phyloP scores from a whole-genome alignment of 1,284 basidiomycete genomes.

The Cutaneotrichosporon dermatis region DNA sequence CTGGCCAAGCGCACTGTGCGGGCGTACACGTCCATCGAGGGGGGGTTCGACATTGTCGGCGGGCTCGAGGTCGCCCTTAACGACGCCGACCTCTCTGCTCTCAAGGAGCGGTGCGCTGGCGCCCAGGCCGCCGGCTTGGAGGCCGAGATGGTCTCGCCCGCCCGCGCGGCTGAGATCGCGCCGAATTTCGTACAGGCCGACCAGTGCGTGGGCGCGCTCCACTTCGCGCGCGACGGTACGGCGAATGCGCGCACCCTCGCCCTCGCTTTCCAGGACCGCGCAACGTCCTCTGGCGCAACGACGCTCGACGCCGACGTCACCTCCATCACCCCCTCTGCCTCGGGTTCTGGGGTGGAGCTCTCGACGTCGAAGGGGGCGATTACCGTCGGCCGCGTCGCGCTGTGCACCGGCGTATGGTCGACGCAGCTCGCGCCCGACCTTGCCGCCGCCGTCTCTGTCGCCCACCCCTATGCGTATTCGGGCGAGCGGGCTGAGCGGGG shows the following conservation, averaged over 20 bases:
- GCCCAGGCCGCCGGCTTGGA: constrained; percentile 12
- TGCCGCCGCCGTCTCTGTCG: constrained; percentile 16
- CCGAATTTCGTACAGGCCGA: constrained; percentile 15
- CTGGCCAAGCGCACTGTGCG: constrained; percentile 22
- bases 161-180: constrained; percentile 11
- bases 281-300: constrained; percentile 13
- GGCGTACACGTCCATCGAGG: constrained; percentile 15
- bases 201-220: constrained; percentile 1
- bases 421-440: constrained; percentile 20
- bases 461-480: constrained; percentile 29
- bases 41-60: constrained; percentile 23
- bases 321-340: background rate
- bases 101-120: constrained; percentile 4
- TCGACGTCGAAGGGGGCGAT: background rate
- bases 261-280: constrained; percentile 13
- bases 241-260: constrained; percentile 20
- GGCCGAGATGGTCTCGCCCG: constrained; percentile 9
- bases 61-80: constrained; percentile 19
- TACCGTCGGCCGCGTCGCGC: constrained; percentile 8
- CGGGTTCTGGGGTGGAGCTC: background rate
- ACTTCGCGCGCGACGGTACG: constrained; percentile 23
- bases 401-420: constrained; percentile 29
- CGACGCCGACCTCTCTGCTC: background rate
- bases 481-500: background rate
- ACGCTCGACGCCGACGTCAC: constrained; percentile 16